Conservation (phyloP, 225 moss, liverwort and hornwort genomes). For the Thuidium tamariscinum region DNA sequence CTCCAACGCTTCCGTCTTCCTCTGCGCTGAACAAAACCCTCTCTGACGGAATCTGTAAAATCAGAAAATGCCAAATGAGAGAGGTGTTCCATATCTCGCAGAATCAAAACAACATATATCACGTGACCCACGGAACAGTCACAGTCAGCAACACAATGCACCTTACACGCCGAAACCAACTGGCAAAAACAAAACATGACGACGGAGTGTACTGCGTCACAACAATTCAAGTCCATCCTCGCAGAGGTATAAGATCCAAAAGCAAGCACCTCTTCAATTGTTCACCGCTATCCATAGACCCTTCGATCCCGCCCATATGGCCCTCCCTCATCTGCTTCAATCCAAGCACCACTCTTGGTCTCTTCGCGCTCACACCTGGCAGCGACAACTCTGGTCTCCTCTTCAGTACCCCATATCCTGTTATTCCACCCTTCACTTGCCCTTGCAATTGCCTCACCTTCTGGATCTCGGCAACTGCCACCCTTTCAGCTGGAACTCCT, state of each 20-base stretch:
- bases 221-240: background rate
- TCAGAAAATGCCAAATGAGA: background rate
- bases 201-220: background rate
- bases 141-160: background rate
- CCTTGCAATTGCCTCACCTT: conserved; percentile 5
- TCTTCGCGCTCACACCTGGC: conserved; percentile 6
- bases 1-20: conserved; percentile 1
- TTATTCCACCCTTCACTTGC: background rate
- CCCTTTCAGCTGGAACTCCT: background rate
- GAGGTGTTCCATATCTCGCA: background rate
- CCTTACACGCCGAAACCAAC: background rate
- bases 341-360: conserved; percentile 16
- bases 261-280: conserved; percentile 18
- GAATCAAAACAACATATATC: background rate
- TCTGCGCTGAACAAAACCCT: conserved; percentile 3
- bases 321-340: conserved; percentile 23
- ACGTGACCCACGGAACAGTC: background rate
- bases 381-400: conserved; percentile 24
- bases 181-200: background rate
- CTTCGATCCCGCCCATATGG: background rate
- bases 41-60: conserved; percentile 1
- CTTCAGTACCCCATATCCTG: conserved; percentile 26
- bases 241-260: background rate
- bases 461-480: background rate
- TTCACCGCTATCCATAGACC: background rate